phyloP scores from a whole-genome alignment of 2,329 filamentous ascomycete genomes.

The Calonectria multiphialidica region DNA sequence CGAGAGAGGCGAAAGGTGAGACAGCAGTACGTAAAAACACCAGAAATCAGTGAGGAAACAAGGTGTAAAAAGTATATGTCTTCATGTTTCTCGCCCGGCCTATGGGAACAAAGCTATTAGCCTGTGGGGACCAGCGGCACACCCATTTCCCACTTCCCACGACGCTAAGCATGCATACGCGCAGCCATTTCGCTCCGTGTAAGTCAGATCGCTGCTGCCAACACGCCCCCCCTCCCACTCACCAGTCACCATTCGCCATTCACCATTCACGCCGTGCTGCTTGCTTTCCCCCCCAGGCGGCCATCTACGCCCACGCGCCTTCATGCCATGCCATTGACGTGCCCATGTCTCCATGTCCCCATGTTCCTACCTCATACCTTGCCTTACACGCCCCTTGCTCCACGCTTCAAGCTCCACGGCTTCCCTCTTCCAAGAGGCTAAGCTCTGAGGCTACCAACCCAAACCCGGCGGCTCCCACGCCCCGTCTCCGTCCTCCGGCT shows the following conservation, averaged over 20 bases:
- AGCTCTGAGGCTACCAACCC: slow-evolving; percentile 7
- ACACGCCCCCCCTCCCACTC: slow-evolving; percentile 1
- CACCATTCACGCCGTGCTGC: not conserved
- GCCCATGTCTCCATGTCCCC: not conserved
- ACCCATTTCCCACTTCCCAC: slow-evolving; percentile 4
- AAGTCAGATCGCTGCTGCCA: slow-evolving; percentile 21
- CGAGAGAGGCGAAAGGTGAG: not conserved
- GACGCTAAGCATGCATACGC: slow-evolving; percentile 2
- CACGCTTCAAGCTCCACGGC: slow-evolving; percentile 9
- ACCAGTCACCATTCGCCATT: no score
- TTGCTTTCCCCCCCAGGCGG: not conserved
- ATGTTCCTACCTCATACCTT: not conserved
- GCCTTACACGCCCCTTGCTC: slow-evolving; percentile 17
- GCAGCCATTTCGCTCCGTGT: slow-evolving; percentile 16
- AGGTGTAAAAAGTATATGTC: slow-evolving; percentile 43
- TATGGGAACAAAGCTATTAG: slow-evolving; percentile 25
- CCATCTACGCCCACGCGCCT: not conserved
- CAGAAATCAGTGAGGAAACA: slow-evolving; percentile 17
- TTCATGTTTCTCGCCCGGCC: slow-evolving; percentile 24
- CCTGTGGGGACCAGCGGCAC: slow-evolving; percentile 6
- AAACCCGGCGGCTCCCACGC: slow-evolving; percentile 6
- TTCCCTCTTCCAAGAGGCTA: slow-evolving; percentile 7
- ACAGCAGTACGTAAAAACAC: not conserved
- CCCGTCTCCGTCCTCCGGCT: slow-evolving; percentile 2
- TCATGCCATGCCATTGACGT: slow-evolving; percentile 2